Evolutionary conservation across 768 basidiomycete genomes (phyloP).

Genomic region (Tulasnella sp.): DNA sequence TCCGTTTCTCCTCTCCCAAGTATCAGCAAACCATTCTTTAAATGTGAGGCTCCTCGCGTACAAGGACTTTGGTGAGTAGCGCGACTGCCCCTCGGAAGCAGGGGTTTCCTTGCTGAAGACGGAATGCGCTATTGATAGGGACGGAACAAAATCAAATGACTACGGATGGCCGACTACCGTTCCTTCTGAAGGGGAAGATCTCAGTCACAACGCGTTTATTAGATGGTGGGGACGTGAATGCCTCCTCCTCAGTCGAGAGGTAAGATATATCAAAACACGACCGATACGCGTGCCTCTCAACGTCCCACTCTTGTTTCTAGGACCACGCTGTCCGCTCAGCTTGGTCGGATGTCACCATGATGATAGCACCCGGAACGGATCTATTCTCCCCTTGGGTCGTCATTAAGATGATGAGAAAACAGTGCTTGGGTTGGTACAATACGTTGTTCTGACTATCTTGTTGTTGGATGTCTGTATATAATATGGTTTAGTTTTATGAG

Average conservation of each 20-base stretch:
- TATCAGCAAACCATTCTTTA: not conserved
- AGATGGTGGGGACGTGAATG: not conserved
- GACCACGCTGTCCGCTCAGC: not conserved
- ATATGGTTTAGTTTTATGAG: too few relatives aligned
- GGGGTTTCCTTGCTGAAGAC: not conserved
- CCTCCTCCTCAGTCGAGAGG: not conserved
- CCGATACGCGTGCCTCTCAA: not conserved
- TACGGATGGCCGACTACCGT: constrained; percentile 5
- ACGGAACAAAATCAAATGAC: constrained; percentile 8
- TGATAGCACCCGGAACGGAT: constrained; percentile 16
- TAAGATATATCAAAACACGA: not conserved
- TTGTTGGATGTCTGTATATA: too few relatives aligned
- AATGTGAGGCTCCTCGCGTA: not conserved
- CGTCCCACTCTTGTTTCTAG: not conserved
- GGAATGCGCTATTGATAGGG: not conserved
- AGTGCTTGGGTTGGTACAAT: constrained; percentile 5
- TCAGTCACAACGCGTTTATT: not conserved
- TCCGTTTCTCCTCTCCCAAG: not conserved
- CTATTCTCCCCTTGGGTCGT: constrained; percentile 11
- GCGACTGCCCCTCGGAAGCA: not conserved
- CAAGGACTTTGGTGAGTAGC: not conserved
- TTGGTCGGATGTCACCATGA: constrained; percentile 1
- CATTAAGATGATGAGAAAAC: not conserved
- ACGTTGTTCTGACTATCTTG: too few relatives aligned
- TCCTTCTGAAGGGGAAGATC: constrained; percentile 10